Percentiles rank a stretch among this genome's conserved stretches.
These are phyloP conservation scores for Aspergillus tanneri DNA, from an alignment of 2,329 filamentous ascomycete genomes.

Conservation along the genomic window DNA sequence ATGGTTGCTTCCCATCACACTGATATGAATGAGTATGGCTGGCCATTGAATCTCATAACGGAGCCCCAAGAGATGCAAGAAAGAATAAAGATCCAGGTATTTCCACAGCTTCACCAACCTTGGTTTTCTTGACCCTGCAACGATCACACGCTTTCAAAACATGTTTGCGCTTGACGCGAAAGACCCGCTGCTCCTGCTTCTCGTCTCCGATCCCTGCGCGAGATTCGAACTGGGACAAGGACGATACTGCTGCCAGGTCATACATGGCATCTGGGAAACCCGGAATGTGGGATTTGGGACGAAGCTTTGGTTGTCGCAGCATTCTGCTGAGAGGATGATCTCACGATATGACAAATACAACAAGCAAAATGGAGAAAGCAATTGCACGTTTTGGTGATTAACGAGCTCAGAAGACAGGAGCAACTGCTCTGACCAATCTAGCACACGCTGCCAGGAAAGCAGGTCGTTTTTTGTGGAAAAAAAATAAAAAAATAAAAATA, in stretches of 20 bases:
- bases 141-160: constrained; percentile 47
- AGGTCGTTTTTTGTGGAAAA: background rate
- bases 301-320: constrained; percentile 40
- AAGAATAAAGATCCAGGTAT: constrained; percentile 1
- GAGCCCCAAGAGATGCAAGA: constrained; percentile 5
- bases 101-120: constrained; percentile 31
- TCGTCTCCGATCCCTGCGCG: constrained; percentile 31
- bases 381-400: constrained; percentile 7
- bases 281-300: constrained; percentile 38
- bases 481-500: background rate
- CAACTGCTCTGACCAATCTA: constrained; percentile 1
- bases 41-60: constrained; percentile 1
- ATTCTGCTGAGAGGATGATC: constrained; percentile 33
- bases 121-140: constrained; percentile 48
- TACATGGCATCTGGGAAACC: constrained; percentile 38
- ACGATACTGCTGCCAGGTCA: constrained; percentile 32
- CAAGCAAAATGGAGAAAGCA: constrained; percentile 8
- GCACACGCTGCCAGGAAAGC: background rate
- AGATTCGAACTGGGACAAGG: constrained; percentile 33
- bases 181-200: constrained; percentile 40
- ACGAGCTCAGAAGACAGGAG: background rate
- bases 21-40: constrained; percentile 23
- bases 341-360: constrained; percentile 1
- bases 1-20: constrained; percentile 48
- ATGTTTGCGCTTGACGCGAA: constrained; percentile 47